phyloP scores from a whole-genome alignment of 2,329 filamentous ascomycete species.

The Tothia fuscella region DNA sequence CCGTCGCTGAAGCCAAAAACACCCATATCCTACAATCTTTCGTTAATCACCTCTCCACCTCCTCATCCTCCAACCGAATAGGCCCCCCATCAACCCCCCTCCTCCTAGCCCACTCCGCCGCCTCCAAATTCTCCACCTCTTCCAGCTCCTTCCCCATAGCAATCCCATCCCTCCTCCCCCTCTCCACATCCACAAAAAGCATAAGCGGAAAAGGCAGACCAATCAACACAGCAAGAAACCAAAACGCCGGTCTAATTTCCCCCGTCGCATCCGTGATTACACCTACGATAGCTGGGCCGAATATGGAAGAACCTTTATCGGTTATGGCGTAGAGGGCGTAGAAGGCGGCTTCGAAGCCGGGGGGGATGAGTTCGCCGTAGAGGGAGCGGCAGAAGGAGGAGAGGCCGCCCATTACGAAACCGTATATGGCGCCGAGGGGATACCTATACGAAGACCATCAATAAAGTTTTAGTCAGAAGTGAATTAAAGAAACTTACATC shows the following conservation, averaged over 20 bases:
- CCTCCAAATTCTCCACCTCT: constrained; percentile 10
- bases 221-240: constrained; percentile 79
- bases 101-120: not conserved
- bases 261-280: constrained; percentile 66
- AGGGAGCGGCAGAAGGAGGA: constrained; percentile 85
- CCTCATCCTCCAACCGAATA: constrained; percentile 6
- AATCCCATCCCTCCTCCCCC: constrained; percentile 31
- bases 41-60: not conserved
- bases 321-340: constrained; percentile 96
- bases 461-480: not conserved
- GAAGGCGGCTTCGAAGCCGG: constrained; percentile 88
- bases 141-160: constrained; percentile 28
- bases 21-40: not conserved
- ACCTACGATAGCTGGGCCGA: constrained; percentile 88
- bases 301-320: constrained; percentile 88
- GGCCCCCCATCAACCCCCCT: not conserved
- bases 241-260: constrained; percentile 57
- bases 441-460: constrained; percentile 24
- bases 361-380: constrained; percentile 87
- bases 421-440: constrained; percentile 78
- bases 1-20: no score
- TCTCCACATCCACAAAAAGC: constrained; percentile 70
- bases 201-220: constrained; percentile 75
- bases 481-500: constrained; percentile 46
- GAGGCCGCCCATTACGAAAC: constrained; percentile 85